Percentiles rank a stretch among this genome's conserved stretches.
phyloP scores from a whole-genome alignment of 1,139 yeast species.

The Saccharomycopsis crataegensis region DNA sequence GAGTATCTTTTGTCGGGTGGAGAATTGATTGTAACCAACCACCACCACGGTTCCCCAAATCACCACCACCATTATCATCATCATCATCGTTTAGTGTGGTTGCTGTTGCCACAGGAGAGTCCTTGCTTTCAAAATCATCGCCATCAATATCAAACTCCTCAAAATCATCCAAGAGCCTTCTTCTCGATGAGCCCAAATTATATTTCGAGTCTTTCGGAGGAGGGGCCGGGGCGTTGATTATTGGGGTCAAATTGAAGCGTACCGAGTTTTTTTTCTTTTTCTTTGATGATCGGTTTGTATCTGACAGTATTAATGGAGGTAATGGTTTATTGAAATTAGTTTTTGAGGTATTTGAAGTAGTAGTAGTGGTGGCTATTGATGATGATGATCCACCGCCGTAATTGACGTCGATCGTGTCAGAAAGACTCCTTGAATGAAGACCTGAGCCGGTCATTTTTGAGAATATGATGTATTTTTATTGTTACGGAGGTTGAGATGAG shows the following conservation, averaged over 20 bases:
- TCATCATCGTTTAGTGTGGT: not conserved
- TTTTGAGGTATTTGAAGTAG: not conserved
- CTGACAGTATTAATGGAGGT: not conserved
- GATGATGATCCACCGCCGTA: conserved; percentile 9
- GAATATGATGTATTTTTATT: not conserved
- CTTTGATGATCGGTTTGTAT: not conserved
- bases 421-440: conserved; percentile 15
- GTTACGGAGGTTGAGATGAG: too few species aligned
- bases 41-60: not conserved
- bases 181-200: not conserved
- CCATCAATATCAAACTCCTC: conserved; percentile 1
- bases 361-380: not conserved
- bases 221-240: not conserved
- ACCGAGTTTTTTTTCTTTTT: conserved; percentile 5
- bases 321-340: not conserved
- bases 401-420: conserved; percentile 16
- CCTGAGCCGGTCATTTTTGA: not conserved
- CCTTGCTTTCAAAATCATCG: not conserved
- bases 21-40: conserved; percentile 3
- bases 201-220: not conserved
- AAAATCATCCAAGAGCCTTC: not conserved
- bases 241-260: conserved; percentile 1
- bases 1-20: conserved; percentile 13
- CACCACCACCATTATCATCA: not conserved
- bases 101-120: not conserved